Conservation (phyloP, 495 filamentous ascomycete genomes). For the Evernia prunastri region DNA sequence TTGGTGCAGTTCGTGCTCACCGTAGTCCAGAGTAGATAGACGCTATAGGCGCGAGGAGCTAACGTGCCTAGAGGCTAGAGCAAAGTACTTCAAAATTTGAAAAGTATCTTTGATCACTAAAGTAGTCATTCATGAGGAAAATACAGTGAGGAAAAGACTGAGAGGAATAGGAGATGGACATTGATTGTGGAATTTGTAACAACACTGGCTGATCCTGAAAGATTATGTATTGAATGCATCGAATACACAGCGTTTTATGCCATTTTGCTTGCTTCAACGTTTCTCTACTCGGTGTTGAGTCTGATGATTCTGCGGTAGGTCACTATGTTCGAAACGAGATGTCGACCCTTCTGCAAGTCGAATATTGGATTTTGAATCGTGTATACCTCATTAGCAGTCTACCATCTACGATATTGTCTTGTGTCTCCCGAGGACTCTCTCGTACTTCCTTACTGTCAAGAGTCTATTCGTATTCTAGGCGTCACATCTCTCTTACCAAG, state of each 20-base stretch:
- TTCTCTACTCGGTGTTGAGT: background rate
- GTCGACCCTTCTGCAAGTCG: too few species aligned
- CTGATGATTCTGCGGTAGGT: conserved; percentile 9
- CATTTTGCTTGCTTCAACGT: background rate
- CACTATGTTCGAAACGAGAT: background rate
- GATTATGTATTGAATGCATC: background rate
- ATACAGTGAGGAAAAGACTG: background rate
- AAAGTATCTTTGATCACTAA: background rate
- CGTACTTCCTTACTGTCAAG: background rate
- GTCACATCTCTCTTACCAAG: background rate
- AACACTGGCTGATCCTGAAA: background rate
- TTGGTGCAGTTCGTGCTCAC: background rate
- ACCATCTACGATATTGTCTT: too few species aligned
- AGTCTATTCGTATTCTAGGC: background rate
- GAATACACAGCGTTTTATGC: background rate
- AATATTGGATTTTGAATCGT: too few species aligned
- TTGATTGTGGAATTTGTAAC: background rate
- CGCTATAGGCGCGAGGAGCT: conserved; percentile 3
- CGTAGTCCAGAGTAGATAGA: conserved; percentile 14
- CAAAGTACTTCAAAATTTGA: background rate
- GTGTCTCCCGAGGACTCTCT: background rate
- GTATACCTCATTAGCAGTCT: background rate
- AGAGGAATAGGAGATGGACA: background rate
- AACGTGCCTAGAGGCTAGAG: background rate
- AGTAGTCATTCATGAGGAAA: background rate